Evolutionary conservation across 768 basidiomycete genomes (phyloP), one percentile per base, ranked within the genome.

Genomic region (Podaxis sp.): DNA sequence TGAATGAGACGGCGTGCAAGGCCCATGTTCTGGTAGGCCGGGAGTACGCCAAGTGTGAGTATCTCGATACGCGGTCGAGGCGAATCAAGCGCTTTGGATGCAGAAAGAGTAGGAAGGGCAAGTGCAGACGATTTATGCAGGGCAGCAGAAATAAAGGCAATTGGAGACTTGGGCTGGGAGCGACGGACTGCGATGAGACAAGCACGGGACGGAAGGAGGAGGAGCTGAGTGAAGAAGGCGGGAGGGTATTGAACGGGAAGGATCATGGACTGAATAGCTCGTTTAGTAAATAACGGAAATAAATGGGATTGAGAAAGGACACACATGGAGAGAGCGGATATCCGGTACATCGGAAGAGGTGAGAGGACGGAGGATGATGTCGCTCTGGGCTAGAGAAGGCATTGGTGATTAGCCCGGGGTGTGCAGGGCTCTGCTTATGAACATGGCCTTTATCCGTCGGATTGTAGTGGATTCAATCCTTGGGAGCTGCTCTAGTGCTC

Each of bases 11-110:
- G 76, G 37, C 75, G 76, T 9, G 79, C 82, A 40, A 84, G 69
- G 40, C 81, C 80, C 38, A 68, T 67, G 12, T 80, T 71, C 63
- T 76, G 82, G 68, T 75, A 79, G 2, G 73, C 64, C 3, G 82
- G 82, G 47, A 77, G 74, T 15, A 85, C 81, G 37, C 83, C 82
- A 2, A 85, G 79, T 1, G 82, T 82, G 36, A 83, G 80, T 63
- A 85, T 79, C 67, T 83, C 79, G 22, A 85, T 69, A 63, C 73
- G 75, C 51, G 76, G 71, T 36, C 67, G 57, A 61, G 66, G 55
- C 68, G 53, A 52, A 17, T 29, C 46, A 40, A 54, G 49, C 66
- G 53, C 61, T 64, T 69, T 67, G 49, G 63, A 64, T 41, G 63
- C 55, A 17, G 66, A 53, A 4, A 65, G 62, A 55, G 53, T 50